Percentiles rank a stretch among this genome's conserved stretches.
Conservation (phyloP, 495 filamentous ascomycete species). For the Emericellopsis terricola region DNA sequence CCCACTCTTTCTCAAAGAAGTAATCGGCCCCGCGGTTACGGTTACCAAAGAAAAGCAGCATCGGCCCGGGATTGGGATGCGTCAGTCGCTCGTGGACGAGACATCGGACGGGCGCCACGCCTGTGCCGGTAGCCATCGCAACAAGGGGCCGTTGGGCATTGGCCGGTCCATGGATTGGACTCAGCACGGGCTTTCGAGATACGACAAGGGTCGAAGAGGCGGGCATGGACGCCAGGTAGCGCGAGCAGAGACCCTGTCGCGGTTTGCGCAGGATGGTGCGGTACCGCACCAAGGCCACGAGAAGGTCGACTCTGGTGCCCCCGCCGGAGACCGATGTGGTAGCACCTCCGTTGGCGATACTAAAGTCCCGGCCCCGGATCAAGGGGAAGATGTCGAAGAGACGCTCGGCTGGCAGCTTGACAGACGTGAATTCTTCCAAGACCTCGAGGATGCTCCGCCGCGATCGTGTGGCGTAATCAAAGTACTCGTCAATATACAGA, state of each 20-base stretch:
- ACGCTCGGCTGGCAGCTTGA: conserved; percentile 62
- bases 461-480: conserved; percentile 87
- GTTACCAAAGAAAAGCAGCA: conserved; percentile 59
- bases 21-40: conserved; percentile 57
- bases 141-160: conserved; percentile 35
- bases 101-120: conserved; percentile 72
- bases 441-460: conserved; percentile 83
- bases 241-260: conserved; percentile 76
- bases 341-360: conserved; percentile 58
- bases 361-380: conserved; percentile 70
- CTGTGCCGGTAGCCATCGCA: conserved; percentile 78
- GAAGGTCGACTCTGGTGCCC: conserved; percentile 43
- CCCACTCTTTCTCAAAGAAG: conserved; percentile 69
- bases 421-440: conserved; percentile 70
- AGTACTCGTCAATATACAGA: conserved; percentile 70
- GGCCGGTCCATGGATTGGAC: conserved; percentile 2
- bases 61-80: conserved; percentile 12
- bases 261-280: conserved; percentile 72
- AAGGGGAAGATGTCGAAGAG: conserved; percentile 52
- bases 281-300: conserved; percentile 87
- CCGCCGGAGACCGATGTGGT: conserved; percentile 15
- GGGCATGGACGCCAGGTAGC: conserved; percentile 52
- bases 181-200: conserved; percentile 19
- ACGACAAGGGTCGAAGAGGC: conserved; percentile 39
- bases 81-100: conserved; percentile 49